Conservation (phyloP, 495 filamentous ascomycete species). For the Letharia lupina region DNA sequence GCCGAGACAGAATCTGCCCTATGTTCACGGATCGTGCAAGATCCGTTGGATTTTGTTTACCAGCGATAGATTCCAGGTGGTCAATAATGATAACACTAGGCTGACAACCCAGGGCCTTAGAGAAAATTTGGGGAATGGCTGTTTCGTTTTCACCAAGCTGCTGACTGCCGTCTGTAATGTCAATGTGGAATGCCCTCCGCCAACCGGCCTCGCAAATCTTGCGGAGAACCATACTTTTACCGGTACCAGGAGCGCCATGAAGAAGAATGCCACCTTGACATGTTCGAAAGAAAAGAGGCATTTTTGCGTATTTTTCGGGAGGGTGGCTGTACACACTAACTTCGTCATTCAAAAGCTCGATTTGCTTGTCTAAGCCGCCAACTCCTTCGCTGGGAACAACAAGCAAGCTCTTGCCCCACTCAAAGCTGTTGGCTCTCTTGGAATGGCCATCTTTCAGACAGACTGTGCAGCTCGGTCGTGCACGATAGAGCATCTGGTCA, state of each 20-base stretch:
- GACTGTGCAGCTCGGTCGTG: constrained; percentile 34
- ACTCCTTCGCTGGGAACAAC: constrained; percentile 36
- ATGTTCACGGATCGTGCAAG: constrained; percentile 24
- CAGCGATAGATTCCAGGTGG: constrained; percentile 65
- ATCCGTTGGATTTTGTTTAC: constrained; percentile 44
- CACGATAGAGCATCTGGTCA: constrained; percentile 29
- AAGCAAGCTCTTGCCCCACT: constrained; percentile 19
- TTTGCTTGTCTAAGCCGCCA: constrained; percentile 55
- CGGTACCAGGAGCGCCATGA: constrained; percentile 75
- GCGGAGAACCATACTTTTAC: constrained; percentile 64
- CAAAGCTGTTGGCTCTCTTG: constrained; percentile 14
- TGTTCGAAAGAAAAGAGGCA: constrained; percentile 36
- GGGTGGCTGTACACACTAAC: constrained; percentile 36
- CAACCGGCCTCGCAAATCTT: constrained; percentile 60
- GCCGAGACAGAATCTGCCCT: constrained; percentile 35
- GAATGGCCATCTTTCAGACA: constrained; percentile 29
- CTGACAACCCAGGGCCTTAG: constrained; percentile 58
- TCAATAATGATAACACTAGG: constrained; percentile 82
- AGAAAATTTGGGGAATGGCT: constrained; percentile 61
- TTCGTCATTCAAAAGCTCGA: constrained; percentile 57
- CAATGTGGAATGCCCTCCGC: constrained; percentile 56
- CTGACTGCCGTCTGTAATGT: constrained; percentile 43
- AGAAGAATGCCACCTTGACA: constrained; percentile 57
- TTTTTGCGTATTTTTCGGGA: constrained; percentile 39
- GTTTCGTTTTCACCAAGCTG: constrained; percentile 38